Conservation (phyloP, 352 stramenopile species). For the Hyaloperonospora brassicae region DNA sequence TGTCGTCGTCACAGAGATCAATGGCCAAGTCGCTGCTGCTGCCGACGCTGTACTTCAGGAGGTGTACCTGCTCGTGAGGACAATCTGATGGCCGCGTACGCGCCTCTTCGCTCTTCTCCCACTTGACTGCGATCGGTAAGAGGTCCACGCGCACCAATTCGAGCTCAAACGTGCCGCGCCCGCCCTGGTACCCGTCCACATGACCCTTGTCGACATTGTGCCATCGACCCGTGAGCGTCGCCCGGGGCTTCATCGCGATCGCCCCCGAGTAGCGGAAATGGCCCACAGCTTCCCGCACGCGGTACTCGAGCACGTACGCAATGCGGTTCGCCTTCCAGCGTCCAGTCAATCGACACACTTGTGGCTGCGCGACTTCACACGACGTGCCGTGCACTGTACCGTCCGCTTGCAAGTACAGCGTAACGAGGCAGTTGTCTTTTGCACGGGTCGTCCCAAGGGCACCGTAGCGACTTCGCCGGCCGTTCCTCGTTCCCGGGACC, state of each 20-base stretch:
- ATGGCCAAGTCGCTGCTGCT: too few species aligned
- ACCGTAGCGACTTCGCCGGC: constrained; percentile 6
- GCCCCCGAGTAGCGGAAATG: constrained; percentile 54
- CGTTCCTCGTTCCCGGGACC: constrained; percentile 13
- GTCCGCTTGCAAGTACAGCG: constrained; percentile 45
- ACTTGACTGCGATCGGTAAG: constrained; percentile 11
- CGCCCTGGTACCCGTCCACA: constrained; percentile 39
- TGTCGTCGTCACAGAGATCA: constrained; percentile 18
- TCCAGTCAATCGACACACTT: constrained; percentile 42
- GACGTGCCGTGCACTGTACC: constrained; percentile 46
- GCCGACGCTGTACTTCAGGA: background rate
- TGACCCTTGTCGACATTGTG: constrained; percentile 52
- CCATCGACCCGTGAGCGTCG: constrained; percentile 45
- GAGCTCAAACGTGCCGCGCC: constrained; percentile 50
- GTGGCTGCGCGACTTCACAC: constrained; percentile 49
- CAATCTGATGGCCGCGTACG: background rate
- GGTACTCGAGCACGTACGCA: constrained; percentile 53
- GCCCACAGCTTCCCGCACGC: constrained; percentile 53
- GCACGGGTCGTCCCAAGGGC: constrained; percentile 7
- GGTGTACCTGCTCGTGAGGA: constrained; percentile 1
- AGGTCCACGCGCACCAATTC: constrained; percentile 34
- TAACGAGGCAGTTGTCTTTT: constrained; percentile 61
- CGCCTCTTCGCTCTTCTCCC: constrained; percentile 12
- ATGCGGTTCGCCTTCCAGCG: constrained; percentile 50
- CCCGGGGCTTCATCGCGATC: constrained; percentile 26